A percentile compares a stretch with the other conserved stretches of the same genome.
phyloP scores from a whole-genome alignment of 192 early-diverging fungal species.

The Neocallimastix lanati region DNA sequence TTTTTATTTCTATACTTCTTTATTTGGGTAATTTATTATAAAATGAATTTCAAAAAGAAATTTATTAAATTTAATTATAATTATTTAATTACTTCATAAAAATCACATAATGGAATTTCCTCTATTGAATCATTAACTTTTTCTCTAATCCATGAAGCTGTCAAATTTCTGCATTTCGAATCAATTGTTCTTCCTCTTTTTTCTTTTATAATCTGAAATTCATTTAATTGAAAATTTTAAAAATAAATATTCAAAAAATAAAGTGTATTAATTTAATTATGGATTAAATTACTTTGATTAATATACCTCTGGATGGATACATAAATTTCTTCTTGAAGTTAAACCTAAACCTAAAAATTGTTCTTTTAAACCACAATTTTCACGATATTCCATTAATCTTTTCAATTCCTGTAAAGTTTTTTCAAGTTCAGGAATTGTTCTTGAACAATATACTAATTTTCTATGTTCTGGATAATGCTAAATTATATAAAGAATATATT shows the following conservation, averaged over 20 bases:
- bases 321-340: conserved; percentile 84
- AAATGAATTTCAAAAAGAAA: no score
- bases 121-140: conserved; percentile 16
- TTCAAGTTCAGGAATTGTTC: conserved; percentile 98
- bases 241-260: no score
- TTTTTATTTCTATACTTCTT: no score
- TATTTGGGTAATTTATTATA: no score
- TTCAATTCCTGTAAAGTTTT: conserved; percentile 94
- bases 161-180: conserved; percentile 75
- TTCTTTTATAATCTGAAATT: conserved; percentile 55
- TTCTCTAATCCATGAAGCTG: conserved; percentile 81
- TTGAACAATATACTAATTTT: conserved; percentile 98
- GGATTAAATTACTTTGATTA: no score
- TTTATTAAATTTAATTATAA: no score
- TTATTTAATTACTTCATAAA: conserved; percentile 45
- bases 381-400: conserved; percentile 71
- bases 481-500: background rate
- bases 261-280: no score
- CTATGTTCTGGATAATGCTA: conserved; percentile 76
- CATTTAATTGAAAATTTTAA: no score
- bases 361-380: conserved; percentile 42
- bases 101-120: conserved; percentile 45
- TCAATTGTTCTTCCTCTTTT: conserved; percentile 74
- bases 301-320: conserved; percentile 60
- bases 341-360: conserved; percentile 81